Evolutionary conservation across 176 grass and related monocot species (phyloP).

Genomic region (Canna indica): DNA sequence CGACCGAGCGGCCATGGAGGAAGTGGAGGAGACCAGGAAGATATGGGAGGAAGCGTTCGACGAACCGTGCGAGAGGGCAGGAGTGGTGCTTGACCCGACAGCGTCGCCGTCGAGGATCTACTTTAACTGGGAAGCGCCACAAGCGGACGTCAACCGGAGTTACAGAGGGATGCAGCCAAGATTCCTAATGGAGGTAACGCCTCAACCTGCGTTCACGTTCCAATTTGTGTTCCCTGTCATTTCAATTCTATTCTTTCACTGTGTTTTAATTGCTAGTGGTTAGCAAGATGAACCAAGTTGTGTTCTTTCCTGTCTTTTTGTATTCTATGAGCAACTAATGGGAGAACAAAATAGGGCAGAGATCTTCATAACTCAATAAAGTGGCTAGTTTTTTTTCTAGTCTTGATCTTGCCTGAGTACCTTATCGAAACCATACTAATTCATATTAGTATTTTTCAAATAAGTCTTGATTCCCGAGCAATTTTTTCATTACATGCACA

Average conservation of each 20-base stretch:
- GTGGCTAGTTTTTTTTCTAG: no score
- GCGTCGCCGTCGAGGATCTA: conserved; percentile 31
- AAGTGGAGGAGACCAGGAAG: conserved; percentile 27
- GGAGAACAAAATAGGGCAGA: not conserved
- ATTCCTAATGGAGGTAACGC: conserved; percentile 73
- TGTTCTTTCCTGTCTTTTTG: not conserved
- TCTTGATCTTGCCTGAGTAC: no score
- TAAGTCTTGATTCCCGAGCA: not conserved
- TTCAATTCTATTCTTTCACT: not conserved
- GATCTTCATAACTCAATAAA: no score
- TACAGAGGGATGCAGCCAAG: conserved; percentile 76
- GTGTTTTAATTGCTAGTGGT: not conserved
- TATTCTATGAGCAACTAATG: not conserved
- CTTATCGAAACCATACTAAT: no score
- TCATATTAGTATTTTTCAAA: not conserved
- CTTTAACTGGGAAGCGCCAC: conserved; percentile 48
- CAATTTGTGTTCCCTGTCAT: not conserved
- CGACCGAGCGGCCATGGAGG: conserved; percentile 28
- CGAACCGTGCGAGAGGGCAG: conserved; percentile 67
- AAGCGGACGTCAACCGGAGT: conserved; percentile 44
- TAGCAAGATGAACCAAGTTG: not conserved
- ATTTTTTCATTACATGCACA: not conserved
- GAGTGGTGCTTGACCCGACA: conserved; percentile 30
- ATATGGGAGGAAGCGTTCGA: conserved; percentile 65
- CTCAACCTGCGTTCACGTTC: not conserved